A percentile compares a stretch with the other conserved stretches of the same genome.
phyloP scores from a whole-genome alignment of 2,329 filamentous ascomycete species.

The Xylariomycetidae sp. region DNA sequence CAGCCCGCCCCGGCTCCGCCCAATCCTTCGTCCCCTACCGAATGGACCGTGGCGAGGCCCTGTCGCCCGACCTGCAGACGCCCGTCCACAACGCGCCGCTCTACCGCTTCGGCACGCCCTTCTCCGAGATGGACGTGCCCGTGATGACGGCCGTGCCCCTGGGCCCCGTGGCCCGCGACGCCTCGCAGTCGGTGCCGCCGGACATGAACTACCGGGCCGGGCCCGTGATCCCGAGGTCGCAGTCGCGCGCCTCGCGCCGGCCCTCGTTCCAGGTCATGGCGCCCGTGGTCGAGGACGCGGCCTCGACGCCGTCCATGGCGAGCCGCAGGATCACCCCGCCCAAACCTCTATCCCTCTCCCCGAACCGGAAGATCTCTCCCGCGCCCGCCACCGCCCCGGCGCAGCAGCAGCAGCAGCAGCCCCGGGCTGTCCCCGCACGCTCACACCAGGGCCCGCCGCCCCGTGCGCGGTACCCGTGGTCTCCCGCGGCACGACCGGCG shows the following conservation, averaged over 20 bases:
- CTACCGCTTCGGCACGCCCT: constrained; percentile 81
- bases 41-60: constrained; percentile 47
- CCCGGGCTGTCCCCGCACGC: background rate
- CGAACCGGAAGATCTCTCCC: constrained; percentile 26
- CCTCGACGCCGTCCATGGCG: constrained; percentile 32
- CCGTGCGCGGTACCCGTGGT: constrained; percentile 53
- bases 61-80: constrained; percentile 54
- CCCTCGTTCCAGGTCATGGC: constrained; percentile 67
- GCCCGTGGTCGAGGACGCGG: constrained; percentile 64
- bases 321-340: constrained; percentile 24
- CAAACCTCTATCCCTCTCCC: constrained; percentile 30
- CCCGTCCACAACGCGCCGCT: constrained; percentile 52
- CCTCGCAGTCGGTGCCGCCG: constrained; percentile 87
- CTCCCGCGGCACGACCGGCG: constrained; percentile 34
- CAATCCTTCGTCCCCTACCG: constrained; percentile 42
- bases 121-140: constrained; percentile 87
- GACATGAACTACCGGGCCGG: constrained; percentile 74
- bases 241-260: constrained; percentile 57
- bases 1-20: constrained; percentile 18
- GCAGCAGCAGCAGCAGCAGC: constrained; percentile 31
- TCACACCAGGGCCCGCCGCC: constrained; percentile 48
- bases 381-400: constrained; percentile 29
- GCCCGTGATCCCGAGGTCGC: constrained; percentile 35
- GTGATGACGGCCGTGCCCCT: constrained; percentile 67
- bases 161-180: constrained; percentile 71